Conservation (phyloP, 2,329 filamentous ascomycete genomes). For the Talaromyces sp. region DNA sequence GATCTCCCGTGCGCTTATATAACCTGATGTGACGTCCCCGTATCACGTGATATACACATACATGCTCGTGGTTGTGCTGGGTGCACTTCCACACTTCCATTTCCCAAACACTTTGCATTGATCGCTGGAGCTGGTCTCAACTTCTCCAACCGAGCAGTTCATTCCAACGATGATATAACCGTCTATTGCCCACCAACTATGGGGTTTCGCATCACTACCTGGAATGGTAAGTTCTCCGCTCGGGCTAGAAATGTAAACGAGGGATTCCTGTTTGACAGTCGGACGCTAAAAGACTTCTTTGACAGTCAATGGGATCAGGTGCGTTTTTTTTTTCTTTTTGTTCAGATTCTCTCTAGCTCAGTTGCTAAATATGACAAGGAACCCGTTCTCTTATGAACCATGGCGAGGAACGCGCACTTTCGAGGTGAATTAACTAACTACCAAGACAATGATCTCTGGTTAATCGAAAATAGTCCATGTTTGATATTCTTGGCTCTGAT, state of each 20-base stretch:
- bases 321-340: slow-evolving; percentile 2
- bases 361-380: slow-evolving; percentile 52
- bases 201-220: slow-evolving; percentile 79
- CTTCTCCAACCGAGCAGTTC: background rate
- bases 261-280: background rate
- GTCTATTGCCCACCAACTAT: slow-evolving; percentile 49
- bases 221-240: slow-evolving; percentile 68
- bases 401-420: slow-evolving; percentile 74
- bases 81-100: background rate
- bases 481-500: slow-evolving; percentile 87
- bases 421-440: slow-evolving; percentile 51
- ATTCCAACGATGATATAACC: background rate
- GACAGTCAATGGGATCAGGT: slow-evolving; percentile 79
- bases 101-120: background rate
- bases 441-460: background rate
- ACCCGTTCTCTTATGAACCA: slow-evolving; percentile 82
- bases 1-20: slow-evolving; percentile 29
- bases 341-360: too few relatives aligned
- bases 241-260: background rate
- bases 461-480: slow-evolving; percentile 69
- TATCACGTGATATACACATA: slow-evolving; percentile 17
- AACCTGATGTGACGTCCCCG: slow-evolving; percentile 24
- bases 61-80: background rate
- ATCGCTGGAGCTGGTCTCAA: background rate
- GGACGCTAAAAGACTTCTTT: slow-evolving; percentile 30